A percentile compares a stretch with the other conserved stretches of the same genome.
phyloP scores from a whole-genome alignment of 371 early-diverging fungal genomes.

The Lichtheimia ramosa region DNA sequence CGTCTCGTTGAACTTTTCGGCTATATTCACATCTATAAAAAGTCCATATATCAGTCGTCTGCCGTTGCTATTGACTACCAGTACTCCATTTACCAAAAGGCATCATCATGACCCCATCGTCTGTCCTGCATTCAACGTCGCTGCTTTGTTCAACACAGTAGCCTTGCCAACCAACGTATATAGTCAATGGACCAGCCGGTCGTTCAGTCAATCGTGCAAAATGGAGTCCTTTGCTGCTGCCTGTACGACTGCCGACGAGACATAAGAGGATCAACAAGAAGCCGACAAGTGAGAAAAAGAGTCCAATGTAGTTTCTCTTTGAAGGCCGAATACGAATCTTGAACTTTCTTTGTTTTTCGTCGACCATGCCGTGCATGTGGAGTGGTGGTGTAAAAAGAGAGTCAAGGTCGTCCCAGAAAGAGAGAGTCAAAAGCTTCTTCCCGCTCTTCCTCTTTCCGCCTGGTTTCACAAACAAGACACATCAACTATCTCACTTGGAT shows the following conservation, averaged over 20 bases:
- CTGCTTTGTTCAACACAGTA: constrained; percentile 32
- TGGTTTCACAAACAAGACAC: too few species aligned
- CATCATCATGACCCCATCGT: constrained; percentile 32
- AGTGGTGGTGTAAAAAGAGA: too few species aligned
- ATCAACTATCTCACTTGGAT: too few species aligned
- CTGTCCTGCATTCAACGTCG: constrained; percentile 16
- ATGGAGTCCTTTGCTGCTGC: constrained; percentile 24
- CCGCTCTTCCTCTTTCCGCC: too few species aligned
- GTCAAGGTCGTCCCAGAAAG: too few species aligned
- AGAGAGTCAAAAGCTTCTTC: too few species aligned
- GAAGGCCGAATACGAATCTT: constrained; percentile 18
- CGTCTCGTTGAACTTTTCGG: constrained; percentile 28
- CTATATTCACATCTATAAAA: constrained; percentile 27
- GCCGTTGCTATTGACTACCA: neutral
- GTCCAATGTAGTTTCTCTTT: constrained; percentile 26
- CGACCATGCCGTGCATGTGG: neutral
- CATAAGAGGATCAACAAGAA: constrained; percentile 38
- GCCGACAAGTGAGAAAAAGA: constrained; percentile 30
- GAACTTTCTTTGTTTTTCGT: constrained; percentile 18
- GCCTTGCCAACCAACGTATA: constrained; percentile 39
- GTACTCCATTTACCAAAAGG: constrained; percentile 36
- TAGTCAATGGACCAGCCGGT: constrained; percentile 14
- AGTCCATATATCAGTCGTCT: neutral
- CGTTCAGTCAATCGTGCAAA: constrained; percentile 36
- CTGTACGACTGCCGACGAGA: constrained; percentile 25